Evolutionary conservation across 1,284 basidiomycete species (phyloP).

Genomic region (Vanrija humicola): DNA sequence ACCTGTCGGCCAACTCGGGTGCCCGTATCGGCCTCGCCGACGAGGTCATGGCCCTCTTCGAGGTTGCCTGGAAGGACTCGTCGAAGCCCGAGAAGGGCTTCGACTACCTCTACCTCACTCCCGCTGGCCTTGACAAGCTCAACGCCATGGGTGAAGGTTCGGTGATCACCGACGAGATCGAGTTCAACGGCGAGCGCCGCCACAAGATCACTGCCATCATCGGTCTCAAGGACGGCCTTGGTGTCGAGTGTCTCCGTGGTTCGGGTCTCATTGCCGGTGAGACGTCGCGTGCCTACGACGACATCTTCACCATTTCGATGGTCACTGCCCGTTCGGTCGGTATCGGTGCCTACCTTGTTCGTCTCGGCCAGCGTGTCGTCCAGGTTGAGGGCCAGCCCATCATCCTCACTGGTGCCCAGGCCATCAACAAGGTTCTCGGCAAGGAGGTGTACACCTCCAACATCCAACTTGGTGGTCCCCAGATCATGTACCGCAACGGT

Average conservation of each 20-base stretch:
- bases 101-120: slow-evolving; percentile 92
- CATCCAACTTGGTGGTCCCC: slow-evolving; percentile 95
- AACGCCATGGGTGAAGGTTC: slow-evolving; percentile 73
- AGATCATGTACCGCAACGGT: slow-evolving; percentile 99
- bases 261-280: slow-evolving; percentile 98
- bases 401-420: slow-evolving; percentile 94
- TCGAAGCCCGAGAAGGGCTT: slow-evolving; percentile 88
- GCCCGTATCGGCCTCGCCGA: slow-evolving; percentile 95
- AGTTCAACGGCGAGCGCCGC: slow-evolving; percentile 78
- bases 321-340: slow-evolving; percentile 98
- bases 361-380: slow-evolving; percentile 94
- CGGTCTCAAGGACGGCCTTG: slow-evolving; percentile 93
- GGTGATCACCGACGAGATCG: slow-evolving; percentile 77
- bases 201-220: slow-evolving; percentile 97
- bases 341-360: slow-evolving; percentile 98
- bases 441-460: slow-evolving; percentile 99
- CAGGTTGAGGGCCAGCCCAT: slow-evolving; percentile 98
- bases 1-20: slow-evolving; percentile 97
- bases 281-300: slow-evolving; percentile 95
- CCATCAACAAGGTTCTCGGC: slow-evolving; percentile 98
- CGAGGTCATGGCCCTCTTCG: slow-evolving; percentile 84
- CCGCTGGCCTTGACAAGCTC: slow-evolving; percentile 75
- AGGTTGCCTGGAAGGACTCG: slow-evolving; percentile 82
- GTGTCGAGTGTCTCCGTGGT: slow-evolving; percentile 92
- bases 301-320: slow-evolving; percentile 99